These are phyloP conservation scores for Ceratobasidium sp. DNA, from an alignment of 1,284 basidiomycete genomes.

Conservation along the genomic window DNA sequence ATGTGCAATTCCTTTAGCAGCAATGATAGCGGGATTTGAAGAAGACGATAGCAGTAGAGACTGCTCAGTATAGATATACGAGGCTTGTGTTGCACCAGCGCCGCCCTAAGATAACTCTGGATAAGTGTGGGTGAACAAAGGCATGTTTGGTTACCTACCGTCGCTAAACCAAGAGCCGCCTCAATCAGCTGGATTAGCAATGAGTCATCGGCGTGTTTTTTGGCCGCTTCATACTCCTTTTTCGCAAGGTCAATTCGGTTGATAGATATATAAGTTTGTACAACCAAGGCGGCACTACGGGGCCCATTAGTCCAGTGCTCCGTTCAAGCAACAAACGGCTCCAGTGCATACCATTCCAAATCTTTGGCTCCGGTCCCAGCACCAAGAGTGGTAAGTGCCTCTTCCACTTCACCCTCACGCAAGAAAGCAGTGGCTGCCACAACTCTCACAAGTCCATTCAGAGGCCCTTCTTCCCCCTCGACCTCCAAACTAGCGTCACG, in stretches of 20 bases:
- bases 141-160: slow-evolving; percentile 54
- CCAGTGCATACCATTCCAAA: slow-evolving; percentile 80
- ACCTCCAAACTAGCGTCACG: slow-evolving; percentile 88
- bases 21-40: slow-evolving; percentile 76
- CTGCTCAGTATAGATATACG: slow-evolving; percentile 93
- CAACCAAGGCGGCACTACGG: slow-evolving; percentile 80
- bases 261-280: slow-evolving; percentile 88
- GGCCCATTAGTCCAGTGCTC: slow-evolving; percentile 17
- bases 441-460: slow-evolving; percentile 79
- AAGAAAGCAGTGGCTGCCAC: slow-evolving; percentile 88
- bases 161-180: slow-evolving; percentile 88
- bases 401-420: slow-evolving; percentile 85
- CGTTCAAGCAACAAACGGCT: slow-evolving; percentile 44
- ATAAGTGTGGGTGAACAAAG: neutral
- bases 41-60: slow-evolving; percentile 86
- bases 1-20: slow-evolving; percentile 86
- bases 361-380: slow-evolving; percentile 77
- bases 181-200: slow-evolving; percentile 90
- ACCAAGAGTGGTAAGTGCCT: slow-evolving; percentile 88
- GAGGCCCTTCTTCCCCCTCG: slow-evolving; percentile 73
- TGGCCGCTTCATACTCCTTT: slow-evolving; percentile 83
- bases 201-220: slow-evolving; percentile 84
- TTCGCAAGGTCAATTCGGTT: slow-evolving; percentile 88
- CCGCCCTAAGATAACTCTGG: slow-evolving; percentile 57
- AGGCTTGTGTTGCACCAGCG: slow-evolving; percentile 72